A percentile compares a stretch with the other conserved stretches of the same genome.
These are phyloP conservation scores for Mayamaea pseudoterrestris DNA, from an alignment of 108 stramenopile genomes.

Conservation along the genomic window DNA sequence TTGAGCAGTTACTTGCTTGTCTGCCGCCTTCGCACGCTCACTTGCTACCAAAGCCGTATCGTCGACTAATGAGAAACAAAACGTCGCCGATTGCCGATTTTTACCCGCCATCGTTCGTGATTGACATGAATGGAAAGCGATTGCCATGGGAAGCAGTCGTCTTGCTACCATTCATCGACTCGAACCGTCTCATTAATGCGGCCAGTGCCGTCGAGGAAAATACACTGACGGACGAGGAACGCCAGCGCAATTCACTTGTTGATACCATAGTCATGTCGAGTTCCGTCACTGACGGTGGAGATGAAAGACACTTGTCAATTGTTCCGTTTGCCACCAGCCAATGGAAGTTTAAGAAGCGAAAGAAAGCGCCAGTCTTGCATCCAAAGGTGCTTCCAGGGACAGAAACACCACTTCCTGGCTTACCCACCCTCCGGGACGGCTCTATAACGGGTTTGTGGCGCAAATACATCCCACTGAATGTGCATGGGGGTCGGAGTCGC, in stretches of 20 bases:
- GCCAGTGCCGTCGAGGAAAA: slow-evolving; percentile 32
- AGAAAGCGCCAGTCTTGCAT: slow-evolving; percentile 24
- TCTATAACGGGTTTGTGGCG: slow-evolving; percentile 42
- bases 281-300: not conserved
- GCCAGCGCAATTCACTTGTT: slow-evolving; percentile 41
- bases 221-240: slow-evolving; percentile 50
- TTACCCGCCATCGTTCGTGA: slow-evolving; percentile 76
- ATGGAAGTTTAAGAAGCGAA: slow-evolving; percentile 23
- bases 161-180: slow-evolving; percentile 94
- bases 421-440: slow-evolving; percentile 65
- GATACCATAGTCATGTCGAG: slow-evolving; percentile 28
- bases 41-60: slow-evolving; percentile 87
- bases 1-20: slow-evolving; percentile 92
- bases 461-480: slow-evolving; percentile 47
- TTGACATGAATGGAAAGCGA: slow-evolving; percentile 88
- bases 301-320: not conserved
- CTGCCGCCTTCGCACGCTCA: slow-evolving; percentile 89
- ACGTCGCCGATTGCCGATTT: slow-evolving; percentile 81
- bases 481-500: slow-evolving; percentile 57
- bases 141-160: slow-evolving; percentile 98
- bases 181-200: slow-evolving; percentile 57
- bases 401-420: slow-evolving; percentile 46
- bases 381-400: slow-evolving; percentile 44
- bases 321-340: slow-evolving; percentile 19
- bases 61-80: slow-evolving; percentile 76